Base-by-base conservation (phyloP, 2,329 filamentous ascomycete species). In the Colletotrichum destructivum region DNA sequence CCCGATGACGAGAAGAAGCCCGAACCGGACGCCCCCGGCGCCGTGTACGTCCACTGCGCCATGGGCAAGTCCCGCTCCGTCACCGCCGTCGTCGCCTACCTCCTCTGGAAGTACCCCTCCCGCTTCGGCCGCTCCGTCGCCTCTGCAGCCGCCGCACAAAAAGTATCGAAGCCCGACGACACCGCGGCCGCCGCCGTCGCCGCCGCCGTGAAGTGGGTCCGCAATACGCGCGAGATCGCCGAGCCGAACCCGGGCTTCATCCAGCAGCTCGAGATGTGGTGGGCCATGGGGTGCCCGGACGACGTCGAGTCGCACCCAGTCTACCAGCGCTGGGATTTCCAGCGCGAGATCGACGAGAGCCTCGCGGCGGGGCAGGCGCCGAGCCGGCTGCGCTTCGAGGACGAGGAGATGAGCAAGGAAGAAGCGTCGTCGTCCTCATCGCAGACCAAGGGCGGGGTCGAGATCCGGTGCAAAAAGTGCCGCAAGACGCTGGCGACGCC, bases 61-160 rank as follows among this genome's bases (percentile, higher is more conserved):
- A 98, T 98, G 91, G 96, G 96, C 64, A 97, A 97, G 83, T 98
- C 95, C 44, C 93, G 96, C 71, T 98, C 96, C 59, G 93, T 96
- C 75, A 92, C 94, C 42, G 90, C 94, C 75, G 88, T 94, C 66
- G 88, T 97, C 69, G 96, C 96, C 73, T 98, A 95, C 82, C 86
- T 98, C 62, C 92, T 98, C 74, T 91, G 89, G 82, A 89, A 88
- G 76, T 87, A 90, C 75, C 88, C 89, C 6, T 80, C 86, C 46
- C 86, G 85, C 66, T 89, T 89, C 76, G 81, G 83, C 12, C 78
- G 82, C 68, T 75, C 80, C 62, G 66, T 80, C 52, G 83, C 88
- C 75, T 85, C 83, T 75, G 84, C 88, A 69, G 26, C 26, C 31
- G 64, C 61, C 21, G 69, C 69, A n/a, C 63, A 59, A 13, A 68